Evolutionary conservation across 371 early-diverging fungal species (phyloP).

Genomic region (Mycotypha africana): DNA sequence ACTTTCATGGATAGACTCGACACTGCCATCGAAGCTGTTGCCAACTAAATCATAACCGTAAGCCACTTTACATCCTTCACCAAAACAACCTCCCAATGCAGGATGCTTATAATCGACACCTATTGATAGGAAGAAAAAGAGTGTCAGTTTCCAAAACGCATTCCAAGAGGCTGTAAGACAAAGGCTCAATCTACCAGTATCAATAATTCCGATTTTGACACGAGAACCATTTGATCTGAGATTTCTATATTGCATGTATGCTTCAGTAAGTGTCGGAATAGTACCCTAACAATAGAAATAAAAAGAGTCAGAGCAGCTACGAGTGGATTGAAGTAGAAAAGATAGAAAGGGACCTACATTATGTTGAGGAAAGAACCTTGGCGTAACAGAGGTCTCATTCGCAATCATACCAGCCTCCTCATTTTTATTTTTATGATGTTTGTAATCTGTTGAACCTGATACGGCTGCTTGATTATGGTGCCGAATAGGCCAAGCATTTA

Average conservation of each 20-base stretch:
- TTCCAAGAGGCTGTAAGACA: no score
- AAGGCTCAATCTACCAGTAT: slow-evolving; percentile 31
- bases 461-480: no score
- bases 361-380: no score
- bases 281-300: background rate
- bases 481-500: slow-evolving; percentile 26
- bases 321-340: no score
- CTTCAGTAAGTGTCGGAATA: background rate
- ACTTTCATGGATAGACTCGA: slow-evolving; percentile 12
- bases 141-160: no score
- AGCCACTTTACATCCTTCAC: slow-evolving; percentile 51
- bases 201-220: slow-evolving; percentile 37
- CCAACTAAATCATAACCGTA: slow-evolving; percentile 66
- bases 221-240: slow-evolving; percentile 19
- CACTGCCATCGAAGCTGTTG: slow-evolving; percentile 32
- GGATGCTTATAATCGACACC: slow-evolving; percentile 66
- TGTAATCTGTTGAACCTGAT: no score
- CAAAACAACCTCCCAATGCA: slow-evolving; percentile 68
- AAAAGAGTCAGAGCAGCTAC: no score
- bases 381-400: no score
- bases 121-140: background rate
- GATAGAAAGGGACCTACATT: no score
- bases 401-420: no score
- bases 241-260: slow-evolving; percentile 13
- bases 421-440: no score